Conservation (phyloP, 305 asterid species). For the Rubia tinctorum region DNA sequence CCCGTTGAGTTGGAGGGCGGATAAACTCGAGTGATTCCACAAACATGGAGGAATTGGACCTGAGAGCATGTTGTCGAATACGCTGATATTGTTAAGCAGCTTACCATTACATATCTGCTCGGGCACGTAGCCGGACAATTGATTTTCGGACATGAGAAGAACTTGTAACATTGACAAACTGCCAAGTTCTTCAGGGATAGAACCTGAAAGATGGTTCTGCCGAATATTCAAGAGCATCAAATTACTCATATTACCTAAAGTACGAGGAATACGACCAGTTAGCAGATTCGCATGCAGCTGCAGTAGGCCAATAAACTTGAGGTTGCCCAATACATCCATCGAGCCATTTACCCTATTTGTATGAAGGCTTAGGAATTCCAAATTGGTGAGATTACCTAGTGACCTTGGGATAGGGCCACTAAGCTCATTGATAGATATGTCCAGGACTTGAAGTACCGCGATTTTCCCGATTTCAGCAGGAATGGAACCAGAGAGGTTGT, state of each 20-base stretch:
- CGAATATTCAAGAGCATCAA: background rate
- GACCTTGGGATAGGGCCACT: constrained; percentile 54
- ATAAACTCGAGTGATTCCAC: background rate
- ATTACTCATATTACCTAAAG: background rate
- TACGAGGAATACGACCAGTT: background rate
- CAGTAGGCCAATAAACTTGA: background rate
- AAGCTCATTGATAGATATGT: constrained; percentile 61
- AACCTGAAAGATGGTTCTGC: background rate
- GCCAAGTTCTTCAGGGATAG: background rate
- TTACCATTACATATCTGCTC: background rate
- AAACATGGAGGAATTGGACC: too few species aligned
- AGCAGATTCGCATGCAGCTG: constrained; percentile 40
- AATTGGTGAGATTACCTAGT: constrained; percentile 56
- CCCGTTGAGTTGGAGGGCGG: background rate
- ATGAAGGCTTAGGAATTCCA: constrained; percentile 44
- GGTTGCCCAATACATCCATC: background rate
- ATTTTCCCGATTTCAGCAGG: constrained; percentile 60
- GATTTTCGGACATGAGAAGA: background rate
- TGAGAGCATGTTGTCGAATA: background rate
- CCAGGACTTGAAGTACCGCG: constrained; percentile 37
- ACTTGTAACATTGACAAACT: background rate
- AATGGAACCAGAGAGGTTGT: constrained; percentile 65
- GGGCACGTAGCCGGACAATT: background rate
- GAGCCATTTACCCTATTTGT: background rate
- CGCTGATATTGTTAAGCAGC: background rate